These are phyloP conservation scores for Calocybe gangraenosa DNA, from an alignment of 768 basidiomycete genomes.

Conservation along the genomic window DNA sequence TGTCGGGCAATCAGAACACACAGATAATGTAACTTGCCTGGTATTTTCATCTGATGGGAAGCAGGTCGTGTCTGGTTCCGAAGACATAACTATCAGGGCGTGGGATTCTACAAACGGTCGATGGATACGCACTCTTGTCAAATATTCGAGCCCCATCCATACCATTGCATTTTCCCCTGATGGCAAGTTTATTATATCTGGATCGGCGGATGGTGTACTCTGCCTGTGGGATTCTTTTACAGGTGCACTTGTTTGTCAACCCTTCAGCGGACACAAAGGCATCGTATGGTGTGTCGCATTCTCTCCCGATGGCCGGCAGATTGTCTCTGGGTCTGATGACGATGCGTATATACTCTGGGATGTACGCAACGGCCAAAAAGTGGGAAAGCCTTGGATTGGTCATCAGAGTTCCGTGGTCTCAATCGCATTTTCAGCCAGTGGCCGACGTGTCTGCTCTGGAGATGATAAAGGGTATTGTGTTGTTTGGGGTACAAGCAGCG, in stretches of 20 bases:
- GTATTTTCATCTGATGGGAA: too few relatives aligned
- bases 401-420: neutral
- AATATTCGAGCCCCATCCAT: neutral
- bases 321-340: slow-evolving; percentile 4
- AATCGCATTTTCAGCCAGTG: neutral
- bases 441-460: neutral
- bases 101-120: neutral
- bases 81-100: neutral
- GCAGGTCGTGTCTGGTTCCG: neutral
- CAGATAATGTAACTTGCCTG: too few relatives aligned
- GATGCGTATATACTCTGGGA: neutral
- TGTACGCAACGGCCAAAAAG: neutral
- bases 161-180: slow-evolving; percentile 15
- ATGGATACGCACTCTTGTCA: neutral
- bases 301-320: slow-evolving; percentile 10
- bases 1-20: too few relatives aligned
- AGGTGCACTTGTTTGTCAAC: slow-evolving; percentile 2
- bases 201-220: slow-evolving; percentile 7
- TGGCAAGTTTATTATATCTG: slow-evolving; percentile 15
- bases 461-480: too few relatives aligned
- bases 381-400: neutral
- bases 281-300: slow-evolving; percentile 5
- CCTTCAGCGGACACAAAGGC: slow-evolving; percentile 1
- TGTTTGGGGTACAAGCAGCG: too few relatives aligned
- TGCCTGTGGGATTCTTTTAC: slow-evolving; percentile 16